Conservation (phyloP, 768 basidiomycete genomes). For the Trametes sanguinea region DNA sequence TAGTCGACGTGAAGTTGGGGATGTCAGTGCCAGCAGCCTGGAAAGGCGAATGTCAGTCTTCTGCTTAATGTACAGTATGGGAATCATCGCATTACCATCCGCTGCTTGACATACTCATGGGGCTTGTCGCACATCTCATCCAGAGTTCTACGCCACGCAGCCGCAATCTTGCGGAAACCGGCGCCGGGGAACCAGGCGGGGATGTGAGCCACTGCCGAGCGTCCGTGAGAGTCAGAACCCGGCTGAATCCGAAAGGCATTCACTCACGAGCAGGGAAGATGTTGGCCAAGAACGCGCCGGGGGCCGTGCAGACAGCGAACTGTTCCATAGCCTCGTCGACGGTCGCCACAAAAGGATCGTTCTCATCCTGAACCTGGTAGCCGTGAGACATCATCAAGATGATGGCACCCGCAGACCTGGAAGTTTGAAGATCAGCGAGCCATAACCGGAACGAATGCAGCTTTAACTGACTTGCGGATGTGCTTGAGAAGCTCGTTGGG, state of each 20-base stretch:
- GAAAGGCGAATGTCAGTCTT: neutral
- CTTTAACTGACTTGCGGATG: conserved; percentile 33
- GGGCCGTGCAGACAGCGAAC: conserved; percentile 29
- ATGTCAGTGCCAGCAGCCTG: conserved; percentile 62
- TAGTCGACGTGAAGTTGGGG: conserved; percentile 57
- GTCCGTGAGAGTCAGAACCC: neutral
- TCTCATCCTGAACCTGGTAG: conserved; percentile 29
- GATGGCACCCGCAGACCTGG: conserved; percentile 31
- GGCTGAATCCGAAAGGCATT: too few relatives aligned
- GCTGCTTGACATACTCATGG: conserved; percentile 33
- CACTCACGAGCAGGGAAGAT: conserved; percentile 32
- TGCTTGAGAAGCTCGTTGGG: conserved; percentile 30
- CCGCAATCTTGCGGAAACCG: conserved; percentile 34
- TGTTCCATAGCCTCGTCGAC: conserved; percentile 35
- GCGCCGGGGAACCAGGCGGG: conserved; percentile 46
- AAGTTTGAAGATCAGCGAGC: neutral
- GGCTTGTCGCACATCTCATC: conserved; percentile 35
- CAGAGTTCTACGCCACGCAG: conserved; percentile 21
- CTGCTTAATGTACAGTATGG: too few relatives aligned
- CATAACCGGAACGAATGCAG: neutral
- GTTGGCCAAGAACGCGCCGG: conserved; percentile 36
- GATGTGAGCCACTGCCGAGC: conserved; percentile 35
- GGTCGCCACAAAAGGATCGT: conserved; percentile 41
- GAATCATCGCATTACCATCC: conserved; percentile 32
- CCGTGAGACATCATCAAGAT: conserved; percentile 34